Conservation (phyloP, 73 alveolate species). For the Paramecium sonneborni region DNA sequence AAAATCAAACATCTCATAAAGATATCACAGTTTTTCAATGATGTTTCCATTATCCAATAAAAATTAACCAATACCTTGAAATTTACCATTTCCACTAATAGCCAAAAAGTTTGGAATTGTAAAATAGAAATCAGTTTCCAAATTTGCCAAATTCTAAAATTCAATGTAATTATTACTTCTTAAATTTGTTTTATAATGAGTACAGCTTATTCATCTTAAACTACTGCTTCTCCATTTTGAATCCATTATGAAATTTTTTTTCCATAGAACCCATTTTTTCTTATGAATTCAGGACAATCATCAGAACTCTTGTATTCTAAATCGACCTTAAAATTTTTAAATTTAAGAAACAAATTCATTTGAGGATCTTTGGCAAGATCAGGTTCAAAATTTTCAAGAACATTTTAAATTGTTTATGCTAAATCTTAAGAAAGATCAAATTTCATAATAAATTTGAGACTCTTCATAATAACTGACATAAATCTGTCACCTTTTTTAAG, state of each 20-base stretch:
- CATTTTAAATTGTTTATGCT: neutral
- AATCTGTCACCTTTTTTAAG: constrained; percentile 31
- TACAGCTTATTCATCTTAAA: neutral
- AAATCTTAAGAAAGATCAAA: neutral
- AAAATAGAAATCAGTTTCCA: neutral
- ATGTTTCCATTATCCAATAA: neutral
- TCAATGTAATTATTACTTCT: neutral
- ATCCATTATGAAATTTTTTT: neutral
- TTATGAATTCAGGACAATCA: constrained; percentile 38
- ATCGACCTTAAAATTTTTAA: constrained; percentile 28
- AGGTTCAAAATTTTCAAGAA: constrained; percentile 23
- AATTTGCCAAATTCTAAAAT: neutral
- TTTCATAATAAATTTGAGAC: neutral
- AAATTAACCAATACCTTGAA: neutral
- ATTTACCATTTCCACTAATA: neutral
- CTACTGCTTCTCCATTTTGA: neutral
- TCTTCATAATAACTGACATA: constrained; percentile 13
- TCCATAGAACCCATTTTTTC: constrained; percentile 7
- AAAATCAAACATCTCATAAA: neutral
- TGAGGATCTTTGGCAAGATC: constrained; percentile 25
- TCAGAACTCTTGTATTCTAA: constrained; percentile 35
- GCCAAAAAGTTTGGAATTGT: constrained; percentile 14
- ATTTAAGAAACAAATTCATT: neutral
- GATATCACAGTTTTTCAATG: neutral
- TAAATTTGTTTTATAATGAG: neutral